phyloP scores from a whole-genome alignment of 805 yeast genomes.

The Dipodascus geniculatus region DNA sequence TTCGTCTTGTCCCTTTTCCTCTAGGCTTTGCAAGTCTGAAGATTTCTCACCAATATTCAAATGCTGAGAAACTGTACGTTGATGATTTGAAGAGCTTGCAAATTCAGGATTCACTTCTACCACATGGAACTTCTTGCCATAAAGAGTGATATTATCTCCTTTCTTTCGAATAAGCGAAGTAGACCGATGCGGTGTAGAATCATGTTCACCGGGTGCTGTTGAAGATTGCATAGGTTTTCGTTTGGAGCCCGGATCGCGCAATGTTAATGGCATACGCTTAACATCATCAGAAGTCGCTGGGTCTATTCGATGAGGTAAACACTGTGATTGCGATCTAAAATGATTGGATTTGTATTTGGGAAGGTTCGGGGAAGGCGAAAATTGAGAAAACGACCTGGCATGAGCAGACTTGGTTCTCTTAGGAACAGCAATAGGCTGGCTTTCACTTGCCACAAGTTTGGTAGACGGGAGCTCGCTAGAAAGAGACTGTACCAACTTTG shows the following conservation, averaged over 20 bases:
- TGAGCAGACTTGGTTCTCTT: background rate
- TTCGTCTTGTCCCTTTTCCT: background rate
- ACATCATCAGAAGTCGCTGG: background rate
- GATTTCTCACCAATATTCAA: background rate
- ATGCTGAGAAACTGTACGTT: background rate
- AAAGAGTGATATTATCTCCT: background rate
- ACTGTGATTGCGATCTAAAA: background rate
- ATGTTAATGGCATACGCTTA: background rate
- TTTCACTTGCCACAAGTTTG: background rate
- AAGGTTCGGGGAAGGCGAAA: background rate
- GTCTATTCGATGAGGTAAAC: background rate
- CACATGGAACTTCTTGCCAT: slow-evolving; percentile 22
- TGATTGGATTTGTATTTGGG: background rate
- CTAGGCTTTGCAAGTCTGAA: slow-evolving; percentile 5
- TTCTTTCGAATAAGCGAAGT: background rate
- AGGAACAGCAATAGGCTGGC: background rate
- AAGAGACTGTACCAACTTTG: background rate
- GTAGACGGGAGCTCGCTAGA: background rate
- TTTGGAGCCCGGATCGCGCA: background rate
- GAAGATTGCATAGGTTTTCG: background rate
- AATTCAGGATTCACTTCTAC: slow-evolving; percentile 24
- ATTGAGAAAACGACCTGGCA: background rate
- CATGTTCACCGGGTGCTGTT: slow-evolving; percentile 13
- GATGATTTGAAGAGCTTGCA: slow-evolving; percentile 6
- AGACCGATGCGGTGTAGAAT: slow-evolving; percentile 5